Percentiles rank a stretch among this genome's conserved stretches.
Evolutionary conservation across 768 basidiomycete genomes (phyloP).

Genomic region (Lactifluus volemus): DNA sequence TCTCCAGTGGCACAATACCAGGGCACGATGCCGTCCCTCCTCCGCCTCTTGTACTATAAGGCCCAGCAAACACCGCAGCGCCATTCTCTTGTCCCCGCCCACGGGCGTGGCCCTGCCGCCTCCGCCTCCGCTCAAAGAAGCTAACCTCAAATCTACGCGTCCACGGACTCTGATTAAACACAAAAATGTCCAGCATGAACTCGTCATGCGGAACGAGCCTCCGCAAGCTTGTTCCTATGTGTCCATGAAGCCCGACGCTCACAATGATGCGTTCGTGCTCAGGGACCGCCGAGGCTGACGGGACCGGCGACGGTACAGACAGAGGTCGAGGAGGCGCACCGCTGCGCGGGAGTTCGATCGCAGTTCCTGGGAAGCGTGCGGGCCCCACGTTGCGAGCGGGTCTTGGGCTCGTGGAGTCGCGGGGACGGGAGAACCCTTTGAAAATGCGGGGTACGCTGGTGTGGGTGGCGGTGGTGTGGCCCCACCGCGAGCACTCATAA

Average conservation of each 20-base stretch:
- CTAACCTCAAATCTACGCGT: conserved; percentile 71
- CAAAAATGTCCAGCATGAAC: conserved; percentile 81
- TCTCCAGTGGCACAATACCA: conserved; percentile 69
- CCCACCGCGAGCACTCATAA: conserved; percentile 17
- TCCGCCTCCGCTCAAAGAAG: conserved; percentile 47
- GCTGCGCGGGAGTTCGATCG: conserved; percentile 61
- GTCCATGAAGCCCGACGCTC: conserved; percentile 46
- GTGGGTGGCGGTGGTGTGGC: conserved; percentile 37
- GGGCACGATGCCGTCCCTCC: conserved; percentile 24
- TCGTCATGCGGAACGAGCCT: conserved; percentile 62
- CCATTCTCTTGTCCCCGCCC: conserved; percentile 23
- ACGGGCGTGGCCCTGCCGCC: conserved; percentile 31
- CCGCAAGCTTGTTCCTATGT: conserved; percentile 22
- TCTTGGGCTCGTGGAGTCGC: conserved; percentile 46
- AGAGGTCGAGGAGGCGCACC: conserved; percentile 30
- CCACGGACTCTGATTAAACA: conserved; percentile 74
- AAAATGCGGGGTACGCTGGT: conserved; percentile 67
- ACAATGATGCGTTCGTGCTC: conserved; percentile 57
- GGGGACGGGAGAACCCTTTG: conserved; percentile 38
- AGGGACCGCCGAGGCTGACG: conserved; percentile 37
- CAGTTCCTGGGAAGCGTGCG: conserved; percentile 41
- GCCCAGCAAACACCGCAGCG: not conserved
- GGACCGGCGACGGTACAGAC: conserved; percentile 33
- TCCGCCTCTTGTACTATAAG: not conserved
- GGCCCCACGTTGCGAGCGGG: conserved; percentile 42